Conservation (phyloP, 164 flowering plant genomes). For the Brasenia schreberi region DNA sequence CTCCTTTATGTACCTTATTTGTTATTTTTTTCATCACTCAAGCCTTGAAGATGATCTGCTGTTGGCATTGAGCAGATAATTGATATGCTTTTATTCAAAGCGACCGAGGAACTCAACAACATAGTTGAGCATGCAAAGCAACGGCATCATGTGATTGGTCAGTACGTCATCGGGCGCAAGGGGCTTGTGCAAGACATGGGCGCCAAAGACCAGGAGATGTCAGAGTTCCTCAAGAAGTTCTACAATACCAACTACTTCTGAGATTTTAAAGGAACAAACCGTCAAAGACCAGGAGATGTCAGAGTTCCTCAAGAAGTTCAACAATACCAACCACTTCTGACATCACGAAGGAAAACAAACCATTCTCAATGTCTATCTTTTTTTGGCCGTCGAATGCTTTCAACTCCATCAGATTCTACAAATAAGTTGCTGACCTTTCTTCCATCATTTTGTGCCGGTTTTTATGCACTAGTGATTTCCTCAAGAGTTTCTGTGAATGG, state of each 20-base stretch:
- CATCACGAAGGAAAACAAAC: background rate
- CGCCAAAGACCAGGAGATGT: conserved; percentile 39
- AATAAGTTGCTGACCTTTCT: background rate
- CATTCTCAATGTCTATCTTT: background rate
- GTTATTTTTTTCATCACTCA: background rate
- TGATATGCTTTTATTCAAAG: conserved; percentile 87
- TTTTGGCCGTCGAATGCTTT: background rate
- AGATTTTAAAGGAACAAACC: background rate
- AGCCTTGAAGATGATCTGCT: background rate
- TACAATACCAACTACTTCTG: conserved; percentile 42
- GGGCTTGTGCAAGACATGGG: conserved; percentile 49
- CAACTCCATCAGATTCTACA: background rate
- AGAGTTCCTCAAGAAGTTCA: conserved; percentile 64
- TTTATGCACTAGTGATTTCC: no score
- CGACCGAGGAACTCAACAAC: conserved; percentile 63
- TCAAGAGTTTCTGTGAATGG: no score
- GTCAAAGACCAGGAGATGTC: conserved; percentile 48
- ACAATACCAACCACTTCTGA: conserved; percentile 35
- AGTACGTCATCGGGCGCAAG: conserved; percentile 55
- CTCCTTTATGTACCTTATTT: no score
- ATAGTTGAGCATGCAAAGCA: conserved; percentile 76
- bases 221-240: conserved; percentile 67
- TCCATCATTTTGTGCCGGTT: background rate
- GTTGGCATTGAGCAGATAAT: conserved; percentile 42
- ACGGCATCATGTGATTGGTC: conserved; percentile 89